Percentiles rank a stretch among this genome's conserved stretches.
Evolutionary conservation across 768 basidiomycete species (phyloP).

Genomic region (Suillus subalutaceus): DNA sequence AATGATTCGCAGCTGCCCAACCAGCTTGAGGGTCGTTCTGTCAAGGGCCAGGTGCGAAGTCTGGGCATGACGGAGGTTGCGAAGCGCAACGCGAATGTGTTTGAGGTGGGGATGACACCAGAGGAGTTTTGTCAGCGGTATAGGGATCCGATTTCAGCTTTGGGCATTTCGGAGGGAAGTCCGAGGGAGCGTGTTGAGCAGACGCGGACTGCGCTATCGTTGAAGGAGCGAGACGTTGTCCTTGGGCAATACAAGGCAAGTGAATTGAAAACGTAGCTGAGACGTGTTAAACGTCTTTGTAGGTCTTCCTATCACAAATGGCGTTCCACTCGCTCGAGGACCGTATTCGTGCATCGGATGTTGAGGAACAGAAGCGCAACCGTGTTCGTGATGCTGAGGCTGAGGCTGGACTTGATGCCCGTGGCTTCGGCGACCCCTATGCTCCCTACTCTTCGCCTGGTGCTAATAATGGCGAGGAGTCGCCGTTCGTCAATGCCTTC

Average conservation of each 20-base stretch:
- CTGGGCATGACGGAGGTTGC: slow-evolving; percentile 80
- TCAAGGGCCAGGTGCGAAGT: slow-evolving; percentile 90
- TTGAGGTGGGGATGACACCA: slow-evolving; percentile 84
- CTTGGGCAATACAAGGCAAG: slow-evolving; percentile 82
- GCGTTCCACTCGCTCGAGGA: slow-evolving; percentile 93
- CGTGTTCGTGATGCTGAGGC: slow-evolving; percentile 75
- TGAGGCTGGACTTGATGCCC: slow-evolving; percentile 65
- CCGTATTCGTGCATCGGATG: slow-evolving; percentile 77
- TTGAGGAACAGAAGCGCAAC: slow-evolving; percentile 85
- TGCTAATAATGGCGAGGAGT: slow-evolving; percentile 39
- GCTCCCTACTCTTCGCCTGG: slow-evolving; percentile 71
- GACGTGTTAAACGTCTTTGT: slow-evolving; percentile 13
- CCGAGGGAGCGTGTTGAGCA: slow-evolving; percentile 64
- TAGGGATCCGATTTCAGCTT: slow-evolving; percentile 57
- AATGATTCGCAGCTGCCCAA: slow-evolving; percentile 96
- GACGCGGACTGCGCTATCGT: slow-evolving; percentile 53
- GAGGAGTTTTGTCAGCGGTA: slow-evolving; percentile 89
- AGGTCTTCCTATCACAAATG: slow-evolving; percentile 88
- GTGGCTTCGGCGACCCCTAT: slow-evolving; percentile 67
- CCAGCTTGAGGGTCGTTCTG: slow-evolving; percentile 88
- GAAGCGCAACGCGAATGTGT: slow-evolving; percentile 63
- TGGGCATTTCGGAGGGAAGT: slow-evolving; percentile 62
- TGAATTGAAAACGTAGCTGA: not conserved
- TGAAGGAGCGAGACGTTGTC: slow-evolving; percentile 74
- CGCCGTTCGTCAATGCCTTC: slow-evolving; percentile 42